These are phyloP conservation scores for Bremia lactucae DNA, from an alignment of 352 stramenopile species.

Conservation along the genomic window DNA sequence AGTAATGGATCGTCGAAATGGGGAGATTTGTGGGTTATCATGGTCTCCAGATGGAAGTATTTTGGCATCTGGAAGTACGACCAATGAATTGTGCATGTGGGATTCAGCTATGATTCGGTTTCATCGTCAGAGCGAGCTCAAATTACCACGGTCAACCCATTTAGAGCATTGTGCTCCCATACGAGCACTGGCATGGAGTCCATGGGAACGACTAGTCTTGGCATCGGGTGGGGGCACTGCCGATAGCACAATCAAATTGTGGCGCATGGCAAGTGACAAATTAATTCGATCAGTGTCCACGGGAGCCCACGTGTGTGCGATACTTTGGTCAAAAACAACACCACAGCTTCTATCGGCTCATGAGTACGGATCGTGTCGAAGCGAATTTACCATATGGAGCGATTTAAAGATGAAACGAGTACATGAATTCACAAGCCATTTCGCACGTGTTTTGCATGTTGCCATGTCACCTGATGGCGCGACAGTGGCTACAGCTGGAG, in stretches of 20 bases:
- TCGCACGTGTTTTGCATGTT: slow-evolving; percentile 88
- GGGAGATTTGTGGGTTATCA: slow-evolving; percentile 93
- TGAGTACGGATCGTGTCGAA: slow-evolving; percentile 75
- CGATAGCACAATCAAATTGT: slow-evolving; percentile 96
- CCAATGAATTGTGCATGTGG: slow-evolving; percentile 93
- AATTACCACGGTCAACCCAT: slow-evolving; percentile 32
- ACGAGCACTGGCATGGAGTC: slow-evolving; percentile 95
- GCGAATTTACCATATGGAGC: slow-evolving; percentile 93
- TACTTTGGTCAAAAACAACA: slow-evolving; percentile 82
- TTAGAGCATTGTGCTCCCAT: slow-evolving; percentile 90
- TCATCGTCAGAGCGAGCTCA: neutral
- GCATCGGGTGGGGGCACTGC: slow-evolving; percentile 91
- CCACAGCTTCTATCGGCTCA: slow-evolving; percentile 92
- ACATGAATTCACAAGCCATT: slow-evolving; percentile 91
- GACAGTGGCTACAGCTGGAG: slow-evolving; percentile 88
- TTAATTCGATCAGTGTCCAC: slow-evolving; percentile 91
- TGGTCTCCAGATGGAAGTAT: slow-evolving; percentile 90
- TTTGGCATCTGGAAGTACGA: slow-evolving; percentile 91
- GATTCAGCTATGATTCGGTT: slow-evolving; percentile 31
- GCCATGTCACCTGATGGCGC: slow-evolving; percentile 86
- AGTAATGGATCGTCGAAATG: slow-evolving; percentile 74
- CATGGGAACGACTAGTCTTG: slow-evolving; percentile 89
- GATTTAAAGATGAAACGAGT: slow-evolving; percentile 90
- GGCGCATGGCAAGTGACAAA: slow-evolving; percentile 79
- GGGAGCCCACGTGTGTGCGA: slow-evolving; percentile 89